Evolutionary conservation across 2,329 filamentous ascomycete genomes (phyloP), one percentile per base, ranked within the genome.

Genomic region (Daldinia eschscholtzii): DNA sequence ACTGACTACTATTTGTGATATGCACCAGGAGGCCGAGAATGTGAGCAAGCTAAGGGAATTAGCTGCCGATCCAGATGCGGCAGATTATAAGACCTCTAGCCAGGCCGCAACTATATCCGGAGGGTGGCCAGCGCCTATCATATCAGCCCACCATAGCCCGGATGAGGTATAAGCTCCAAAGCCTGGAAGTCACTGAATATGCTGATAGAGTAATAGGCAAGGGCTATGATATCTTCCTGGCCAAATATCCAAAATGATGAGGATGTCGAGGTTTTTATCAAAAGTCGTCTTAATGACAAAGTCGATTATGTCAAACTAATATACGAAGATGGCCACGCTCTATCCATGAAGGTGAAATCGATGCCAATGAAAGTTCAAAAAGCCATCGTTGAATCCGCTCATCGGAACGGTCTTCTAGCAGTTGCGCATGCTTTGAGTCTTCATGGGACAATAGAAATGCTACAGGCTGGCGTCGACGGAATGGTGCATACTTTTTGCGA

Each of bases 271-370:
- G 72, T 79, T 15, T 86, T 82, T 65, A 75, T 86, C 2, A 75
- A 79, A 12, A 79, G 81, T 67, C 79, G 79, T 1, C 68, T 80
- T 10, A 75, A 75, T 10, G 81, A 85, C 61, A 67, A 68, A 10
- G 82, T 81, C 1, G 81, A 85, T 65, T 86, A 85, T 74, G 83
- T 85, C 72, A 86, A 86, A 71, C 74, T 86, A 55, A 84, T 86
- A 79, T 83, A 86, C 68, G 84, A 86, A 69, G 80, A 78, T 58
- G 84, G 84, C 2, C 77, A 73, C 6, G 73, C 77, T 7, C 76
- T 86, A 73, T 79, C 80, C 2, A 63, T 75, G 30, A 65, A 77
- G 6, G 77, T 84, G 18, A 68, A 72, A 4, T 76, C 82, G 37
- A 84, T 84, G 0, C 77, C 79, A 0, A 62, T 82, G 4, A 78